Evolutionary conservation across 257 asterid genomes (phyloP), one percentile per base, ranked within the genome.

Genomic region (Gardenia jasminoides): DNA sequence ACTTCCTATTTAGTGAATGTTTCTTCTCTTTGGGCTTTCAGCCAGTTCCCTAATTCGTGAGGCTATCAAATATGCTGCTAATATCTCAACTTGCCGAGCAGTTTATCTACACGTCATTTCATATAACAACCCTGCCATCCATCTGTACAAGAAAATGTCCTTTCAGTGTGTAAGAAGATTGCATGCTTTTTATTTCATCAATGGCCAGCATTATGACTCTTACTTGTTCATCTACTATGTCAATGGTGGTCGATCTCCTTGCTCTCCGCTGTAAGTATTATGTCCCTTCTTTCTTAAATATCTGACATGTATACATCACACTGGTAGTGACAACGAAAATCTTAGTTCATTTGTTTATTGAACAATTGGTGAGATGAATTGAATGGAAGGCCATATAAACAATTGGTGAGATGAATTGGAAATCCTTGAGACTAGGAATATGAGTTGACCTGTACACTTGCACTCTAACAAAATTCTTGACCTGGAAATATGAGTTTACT

Each of bases 41-140:
- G 99, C 98, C 74, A 84, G 97, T 80, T 91, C 92, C 47, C 84
- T 93, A 4, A 91, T 96, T 79, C 88, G 84, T 8, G 96, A 96
- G 90, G 97, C 92, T 80, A 85, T 86, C 71, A 91, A 90, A 82
- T 92, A 93, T 79, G 97, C 98, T 75, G 84, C 92, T 39, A 93
- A 58, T 70, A 86, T 92, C 75, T 84, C 92, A 22, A 87, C 88
- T 61, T 93, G 97, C 78, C 89, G 89, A 65, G 99, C 97, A 81
- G 98, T 91, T 82, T 93, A 96, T 86, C 92, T 96, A 24, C 99
- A 96, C 50, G 99, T 96, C 90, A 96, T 96, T 81, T 92, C 98
- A 52, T 96, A 93, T 86, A 96, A 96, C 83, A 91, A 87, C 78
- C 88, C 97, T 48, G 99, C 99, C 80, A 93, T 96, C 79, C 95